A percentile compares a stretch with the other conserved stretches of the same genome.
These are phyloP conservation scores for Russula ochroleuca DNA, from an alignment of 768 basidiomycete genomes.

Conservation along the genomic window DNA sequence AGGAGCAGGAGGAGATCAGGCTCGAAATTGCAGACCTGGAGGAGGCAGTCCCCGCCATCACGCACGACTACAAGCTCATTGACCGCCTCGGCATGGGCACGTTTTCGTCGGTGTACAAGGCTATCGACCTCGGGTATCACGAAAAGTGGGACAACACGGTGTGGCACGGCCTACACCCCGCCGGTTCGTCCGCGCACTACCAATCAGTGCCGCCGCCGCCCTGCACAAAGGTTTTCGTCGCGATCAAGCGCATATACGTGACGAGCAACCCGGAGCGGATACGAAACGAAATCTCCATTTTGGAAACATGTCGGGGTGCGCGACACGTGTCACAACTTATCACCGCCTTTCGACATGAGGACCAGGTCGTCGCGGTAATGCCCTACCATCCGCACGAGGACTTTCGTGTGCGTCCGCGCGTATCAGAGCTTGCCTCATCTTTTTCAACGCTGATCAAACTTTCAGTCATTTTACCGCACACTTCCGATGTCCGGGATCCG, in stretches of 20 bases:
- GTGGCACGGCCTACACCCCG: slow-evolving; percentile 67
- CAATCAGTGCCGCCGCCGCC: slow-evolving; percentile 46
- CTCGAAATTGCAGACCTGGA: slow-evolving; percentile 74
- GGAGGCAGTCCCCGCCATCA: slow-evolving; percentile 59
- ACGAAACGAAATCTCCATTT: slow-evolving; percentile 85
- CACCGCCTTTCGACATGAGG: slow-evolving; percentile 84
- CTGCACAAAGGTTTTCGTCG: slow-evolving; percentile 69
- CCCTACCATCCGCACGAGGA: slow-evolving; percentile 91
- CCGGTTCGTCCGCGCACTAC: slow-evolving; percentile 59
- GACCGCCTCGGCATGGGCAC: slow-evolving; percentile 96
- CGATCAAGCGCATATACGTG: slow-evolving; percentile 94
- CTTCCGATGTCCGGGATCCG: slow-evolving; percentile 76
- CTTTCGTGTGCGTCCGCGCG: slow-evolving; percentile 67
- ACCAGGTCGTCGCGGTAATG: slow-evolving; percentile 93
- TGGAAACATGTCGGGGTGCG: slow-evolving; percentile 80
- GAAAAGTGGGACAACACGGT: slow-evolving; percentile 69
- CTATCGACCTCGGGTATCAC: slow-evolving; percentile 73
- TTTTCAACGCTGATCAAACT: slow-evolving; percentile 21
- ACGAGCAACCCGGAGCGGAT: slow-evolving; percentile 93
- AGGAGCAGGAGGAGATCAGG: slow-evolving; percentile 71
- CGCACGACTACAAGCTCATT: slow-evolving; percentile 66
- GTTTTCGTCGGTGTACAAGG: slow-evolving; percentile 99
- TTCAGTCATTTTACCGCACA: slow-evolving; percentile 69
- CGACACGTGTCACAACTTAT: slow-evolving; percentile 90
- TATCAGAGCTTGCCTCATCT: background rate